Evolutionary conservation across 352 stramenopile genomes (phyloP), one percentile per base, ranked within the genome.

Genomic region (Phytophthora pseudosyringae): DNA sequence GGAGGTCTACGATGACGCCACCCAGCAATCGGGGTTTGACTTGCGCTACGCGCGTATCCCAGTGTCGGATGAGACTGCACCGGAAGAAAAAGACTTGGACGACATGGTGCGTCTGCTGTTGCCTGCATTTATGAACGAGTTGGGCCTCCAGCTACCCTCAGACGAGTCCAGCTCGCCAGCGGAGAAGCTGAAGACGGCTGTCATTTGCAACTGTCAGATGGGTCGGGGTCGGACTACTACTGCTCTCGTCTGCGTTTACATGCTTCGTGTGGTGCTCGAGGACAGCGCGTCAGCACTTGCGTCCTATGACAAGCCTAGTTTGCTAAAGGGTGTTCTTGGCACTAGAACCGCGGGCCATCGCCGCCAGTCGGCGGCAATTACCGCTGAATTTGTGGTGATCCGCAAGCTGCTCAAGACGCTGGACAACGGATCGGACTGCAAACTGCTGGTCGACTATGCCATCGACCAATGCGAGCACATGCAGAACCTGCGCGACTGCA

Each of bases 151-250:
- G 3, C 31, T 72, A 33, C 55, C 56, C 0, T 69, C 56, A 51
- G 40, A 74, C 10, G 29, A 63, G 7, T 2, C 21, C 29, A 47
- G 31, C 1, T 52, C 53, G 13, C 16, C 10, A 13, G 28, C 21
- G 16, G 69, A 76, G 16, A 73, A 72, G 40, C 48, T 56, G 26
- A 83, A 79, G 62, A 92, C 81, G 5, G 87, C 87, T 3, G 86
- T 93, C 21, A 80, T 97, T 36, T 97, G 90, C 70, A 97, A 97
- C 50, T 97, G 90, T 48, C 90, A 97, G 67, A 97, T 97, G 86
- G 90, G 90, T 3, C 82, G 89, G 16, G 90, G 89, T 5, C 77
- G 89, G 15, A 97, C 89, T 15, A 97, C 90, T 1, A 96, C 88
- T 1, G 90, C 89, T n/a, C 68, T 97, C 4, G 83, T 97, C 10